Conservation (phyloP, 495 filamentous ascomycete species). For the Bathelium albidoporum region DNA sequence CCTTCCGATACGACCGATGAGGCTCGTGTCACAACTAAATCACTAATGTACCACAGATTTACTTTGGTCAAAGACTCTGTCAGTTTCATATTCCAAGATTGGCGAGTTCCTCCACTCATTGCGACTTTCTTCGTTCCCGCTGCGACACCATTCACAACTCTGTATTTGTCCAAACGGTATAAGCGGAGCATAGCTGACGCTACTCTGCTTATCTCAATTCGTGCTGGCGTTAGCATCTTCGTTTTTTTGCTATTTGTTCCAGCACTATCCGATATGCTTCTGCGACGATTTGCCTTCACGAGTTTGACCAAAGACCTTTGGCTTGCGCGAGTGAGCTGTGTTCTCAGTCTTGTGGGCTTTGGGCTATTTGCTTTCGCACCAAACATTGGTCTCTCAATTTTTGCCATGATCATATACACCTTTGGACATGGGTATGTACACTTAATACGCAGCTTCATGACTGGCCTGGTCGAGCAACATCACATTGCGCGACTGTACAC, state of each 20-base stretch:
- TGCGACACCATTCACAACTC: conserved; percentile 34
- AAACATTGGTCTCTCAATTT: conserved; percentile 10
- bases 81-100: conserved; percentile 37
- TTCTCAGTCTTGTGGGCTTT: conserved; percentile 46
- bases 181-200: conserved; percentile 44
- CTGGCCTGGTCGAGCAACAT: conserved; percentile 41
- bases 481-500: conserved; percentile 48
- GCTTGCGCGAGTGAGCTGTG: conserved; percentile 39
- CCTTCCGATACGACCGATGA: not conserved
- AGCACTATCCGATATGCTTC: conserved; percentile 28
- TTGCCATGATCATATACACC: conserved; percentile 13
- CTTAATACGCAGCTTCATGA: conserved; percentile 38
- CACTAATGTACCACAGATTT: not conserved
- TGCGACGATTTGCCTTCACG: conserved; percentile 28
- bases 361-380: conserved; percentile 29
- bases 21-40: not conserved
- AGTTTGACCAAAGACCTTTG: conserved; percentile 42
- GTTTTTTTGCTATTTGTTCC: conserved; percentile 44
- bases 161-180: conserved; percentile 49
- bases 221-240: conserved; percentile 40
- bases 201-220: conserved; percentile 43
- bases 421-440: conserved; percentile 12
- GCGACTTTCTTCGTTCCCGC: conserved; percentile 41
- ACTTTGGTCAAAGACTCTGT: conserved; percentile 26
- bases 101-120: conserved; percentile 38